Conservation (phyloP, 148 eudicot genomes). For the Rhododendron ferrugineum region DNA sequence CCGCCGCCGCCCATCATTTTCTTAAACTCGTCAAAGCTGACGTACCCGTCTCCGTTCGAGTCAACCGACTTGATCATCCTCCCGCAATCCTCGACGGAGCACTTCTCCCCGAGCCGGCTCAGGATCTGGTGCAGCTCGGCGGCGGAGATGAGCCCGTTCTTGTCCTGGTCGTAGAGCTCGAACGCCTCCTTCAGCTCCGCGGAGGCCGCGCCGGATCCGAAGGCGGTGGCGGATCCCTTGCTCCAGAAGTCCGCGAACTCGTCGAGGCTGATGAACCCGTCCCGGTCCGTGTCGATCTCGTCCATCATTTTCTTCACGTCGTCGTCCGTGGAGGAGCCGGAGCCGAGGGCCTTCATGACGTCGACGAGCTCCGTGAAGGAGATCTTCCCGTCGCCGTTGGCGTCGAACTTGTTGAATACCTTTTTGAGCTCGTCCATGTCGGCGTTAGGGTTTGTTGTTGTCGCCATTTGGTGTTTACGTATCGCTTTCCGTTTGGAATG, state of each 20-base stretch:
- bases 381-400: slow-evolving; percentile 71
- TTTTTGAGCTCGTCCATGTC: slow-evolving; percentile 38
- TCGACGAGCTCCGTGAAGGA: slow-evolving; percentile 52
- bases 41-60: slow-evolving; percentile 66
- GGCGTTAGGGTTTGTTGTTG: not conserved
- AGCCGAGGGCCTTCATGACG: slow-evolving; percentile 56
- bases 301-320: slow-evolving; percentile 60
- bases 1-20: slow-evolving; percentile 52
- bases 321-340: slow-evolving; percentile 37
- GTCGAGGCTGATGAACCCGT: slow-evolving; percentile 48
- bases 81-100: slow-evolving; percentile 51
- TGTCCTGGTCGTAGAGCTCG: slow-evolving; percentile 59
- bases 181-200: slow-evolving; percentile 70
- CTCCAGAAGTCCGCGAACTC: slow-evolving; percentile 48
- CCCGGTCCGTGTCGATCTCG: slow-evolving; percentile 64
- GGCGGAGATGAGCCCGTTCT: slow-evolving; percentile 65
- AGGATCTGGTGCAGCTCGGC: slow-evolving; percentile 60
- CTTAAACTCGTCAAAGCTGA: slow-evolving; percentile 70
- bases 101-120: slow-evolving; percentile 60
- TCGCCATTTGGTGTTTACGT: not conserved
- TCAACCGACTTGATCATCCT: slow-evolving; percentile 70
- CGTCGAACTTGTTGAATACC: slow-evolving; percentile 69
- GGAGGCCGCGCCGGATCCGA: slow-evolving; percentile 20
- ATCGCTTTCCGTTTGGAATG: not conserved
- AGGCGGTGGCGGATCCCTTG: slow-evolving; percentile 13